These are phyloP conservation scores for Lachnellula occidentalis DNA, from an alignment of 2,329 filamentous ascomycete genomes.

Conservation along the genomic window DNA sequence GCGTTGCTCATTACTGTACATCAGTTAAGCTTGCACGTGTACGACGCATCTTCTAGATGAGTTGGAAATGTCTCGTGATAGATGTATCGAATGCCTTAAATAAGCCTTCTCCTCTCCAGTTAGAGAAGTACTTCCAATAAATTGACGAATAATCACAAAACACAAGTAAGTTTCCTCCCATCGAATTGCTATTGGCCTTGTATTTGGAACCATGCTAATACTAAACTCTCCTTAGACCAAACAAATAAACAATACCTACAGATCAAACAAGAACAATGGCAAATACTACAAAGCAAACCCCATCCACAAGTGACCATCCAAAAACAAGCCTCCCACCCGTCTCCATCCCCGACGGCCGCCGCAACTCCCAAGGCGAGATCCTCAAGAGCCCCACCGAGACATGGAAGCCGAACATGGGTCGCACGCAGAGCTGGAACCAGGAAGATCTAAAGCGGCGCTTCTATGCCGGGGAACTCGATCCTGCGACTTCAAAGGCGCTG, in stretches of 20 bases:
- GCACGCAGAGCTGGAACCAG: constrained; percentile 24
- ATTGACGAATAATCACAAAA: no score
- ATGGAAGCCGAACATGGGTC: constrained; percentile 23
- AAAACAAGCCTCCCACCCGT: not conserved
- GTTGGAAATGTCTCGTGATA: not conserved
- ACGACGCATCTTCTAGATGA: no score
- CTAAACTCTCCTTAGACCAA: no score
- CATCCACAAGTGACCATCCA: not conserved
- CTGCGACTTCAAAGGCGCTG: not conserved
- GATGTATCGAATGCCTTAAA: no score
- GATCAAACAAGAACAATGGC: not conserved
- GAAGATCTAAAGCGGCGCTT: constrained; percentile 27
- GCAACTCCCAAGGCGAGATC: constrained; percentile 22
- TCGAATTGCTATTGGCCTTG: no score
- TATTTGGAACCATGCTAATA: no score
- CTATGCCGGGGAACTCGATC: constrained; percentile 9
- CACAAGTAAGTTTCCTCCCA: no score
- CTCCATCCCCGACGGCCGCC: constrained; percentile 21
- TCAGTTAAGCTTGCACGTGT: no score
- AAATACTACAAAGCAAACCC: not conserved
- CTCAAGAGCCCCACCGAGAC: constrained; percentile 17
- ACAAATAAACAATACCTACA: no score
- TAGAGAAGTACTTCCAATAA: no score
- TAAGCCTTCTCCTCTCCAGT: no score
- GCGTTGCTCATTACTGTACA: no score